These are phyloP conservation scores for Populus euphratica DNA, from an alignment of 345 rosid genomes.

Conservation along the genomic window DNA sequence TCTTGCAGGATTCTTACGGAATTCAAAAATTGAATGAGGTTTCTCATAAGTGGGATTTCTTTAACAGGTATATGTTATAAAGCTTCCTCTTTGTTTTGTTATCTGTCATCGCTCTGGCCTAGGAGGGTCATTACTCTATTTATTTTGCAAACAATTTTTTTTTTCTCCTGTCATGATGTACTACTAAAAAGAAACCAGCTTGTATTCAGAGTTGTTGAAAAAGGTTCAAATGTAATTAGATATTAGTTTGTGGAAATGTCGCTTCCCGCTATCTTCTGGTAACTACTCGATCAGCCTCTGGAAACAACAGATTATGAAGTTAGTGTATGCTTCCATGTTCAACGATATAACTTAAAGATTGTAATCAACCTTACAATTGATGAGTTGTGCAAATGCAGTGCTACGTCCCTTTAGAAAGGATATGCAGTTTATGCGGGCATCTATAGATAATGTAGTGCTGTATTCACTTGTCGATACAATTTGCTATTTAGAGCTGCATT, in stretches of 20 bases:
- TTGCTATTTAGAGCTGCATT: neutral
- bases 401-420: neutral
- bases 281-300: too few relatives aligned
- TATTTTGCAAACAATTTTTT: neutral
- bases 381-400: neutral
- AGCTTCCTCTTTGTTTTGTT: neutral
- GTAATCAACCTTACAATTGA: neutral
- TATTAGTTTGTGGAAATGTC: too few relatives aligned
- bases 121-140: neutral
- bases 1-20: conserved; percentile 22
- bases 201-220: neutral
- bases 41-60: conserved; percentile 18
- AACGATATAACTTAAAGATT: too few relatives aligned
- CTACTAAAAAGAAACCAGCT: neutral
- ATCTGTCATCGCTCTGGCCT: neutral
- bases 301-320: too few relatives aligned
- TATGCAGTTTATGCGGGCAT: neutral
- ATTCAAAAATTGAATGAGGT: conserved; percentile 19
- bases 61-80: conserved; percentile 19
- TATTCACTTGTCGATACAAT: neutral
- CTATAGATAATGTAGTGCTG: neutral
- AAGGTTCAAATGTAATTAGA: neutral
- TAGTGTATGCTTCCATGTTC: too few relatives aligned
- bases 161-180: too few relatives aligned
- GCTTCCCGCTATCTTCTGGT: too few relatives aligned